phyloP scores from a whole-genome alignment of 768 basidiomycete genomes.

The Termitomyces heimii region DNA sequence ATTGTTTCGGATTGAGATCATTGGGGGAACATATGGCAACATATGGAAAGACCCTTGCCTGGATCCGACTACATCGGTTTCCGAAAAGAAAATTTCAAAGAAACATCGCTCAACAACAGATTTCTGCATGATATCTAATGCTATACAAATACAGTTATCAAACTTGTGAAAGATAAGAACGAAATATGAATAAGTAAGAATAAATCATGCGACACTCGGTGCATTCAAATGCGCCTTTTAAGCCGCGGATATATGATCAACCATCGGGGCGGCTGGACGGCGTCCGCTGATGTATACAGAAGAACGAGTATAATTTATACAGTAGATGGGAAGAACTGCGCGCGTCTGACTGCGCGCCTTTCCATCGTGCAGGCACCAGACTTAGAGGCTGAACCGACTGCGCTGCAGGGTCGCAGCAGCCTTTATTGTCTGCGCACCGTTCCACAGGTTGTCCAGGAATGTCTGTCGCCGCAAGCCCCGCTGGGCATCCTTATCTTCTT shows the following conservation, averaged over 20 bases:
- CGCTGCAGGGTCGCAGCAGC: conserved; percentile 8
- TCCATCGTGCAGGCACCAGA: background rate
- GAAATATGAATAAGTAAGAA: background rate
- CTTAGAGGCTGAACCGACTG: conserved; percentile 23
- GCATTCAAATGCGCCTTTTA: background rate
- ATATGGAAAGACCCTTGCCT: background rate
- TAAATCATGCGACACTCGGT: background rate
- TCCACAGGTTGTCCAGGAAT: conserved; percentile 21
- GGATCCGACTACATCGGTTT: background rate
- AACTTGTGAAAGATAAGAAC: background rate
- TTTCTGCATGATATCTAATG: background rate
- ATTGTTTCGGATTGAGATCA: background rate
- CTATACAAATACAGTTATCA: background rate
- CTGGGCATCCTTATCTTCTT: conserved; percentile 1
- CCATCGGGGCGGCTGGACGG: background rate
- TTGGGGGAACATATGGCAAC: background rate
- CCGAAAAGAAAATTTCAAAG: background rate
- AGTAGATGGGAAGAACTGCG: background rate
- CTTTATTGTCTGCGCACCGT: conserved; percentile 14
- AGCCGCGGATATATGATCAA: background rate
- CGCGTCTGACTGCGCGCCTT: background rate
- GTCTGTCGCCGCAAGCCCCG: conserved; percentile 14
- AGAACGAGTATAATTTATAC: background rate
- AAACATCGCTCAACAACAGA: background rate
- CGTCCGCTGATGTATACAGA: background rate